Percentiles rank a stretch among this genome's conserved stretches.
phyloP scores from a whole-genome alignment of 2,329 filamentous ascomycete species.

The Aspergillus spinulosporus region DNA sequence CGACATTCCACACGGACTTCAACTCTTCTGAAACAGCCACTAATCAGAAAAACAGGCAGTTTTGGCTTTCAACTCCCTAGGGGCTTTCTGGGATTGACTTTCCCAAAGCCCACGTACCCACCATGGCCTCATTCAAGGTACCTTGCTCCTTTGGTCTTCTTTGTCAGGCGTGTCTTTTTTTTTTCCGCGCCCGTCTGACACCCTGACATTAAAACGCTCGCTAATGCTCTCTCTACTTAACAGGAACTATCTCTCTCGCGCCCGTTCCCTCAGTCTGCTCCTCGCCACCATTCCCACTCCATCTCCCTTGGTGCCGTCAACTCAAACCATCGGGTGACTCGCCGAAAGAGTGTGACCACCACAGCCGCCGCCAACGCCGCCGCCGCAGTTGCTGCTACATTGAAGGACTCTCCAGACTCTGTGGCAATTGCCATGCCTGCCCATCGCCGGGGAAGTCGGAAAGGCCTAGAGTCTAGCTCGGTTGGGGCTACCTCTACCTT shows the following conservation, averaged over 20 bases:
- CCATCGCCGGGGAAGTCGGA: conserved; percentile 55
- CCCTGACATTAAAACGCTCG: conserved; percentile 6
- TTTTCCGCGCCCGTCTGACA: conserved; percentile 8
- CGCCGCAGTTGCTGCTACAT: conserved; percentile 60
- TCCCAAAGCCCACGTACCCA: conserved; percentile 31
- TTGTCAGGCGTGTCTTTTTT: conserved; percentile 5
- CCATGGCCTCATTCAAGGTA: conserved; percentile 46
- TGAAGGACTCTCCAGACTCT: conserved; percentile 63
- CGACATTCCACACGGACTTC: conserved; percentile 4
- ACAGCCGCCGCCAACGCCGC: conserved; percentile 71
- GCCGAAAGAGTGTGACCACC: conserved; percentile 88
- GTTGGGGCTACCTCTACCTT: conserved; percentile 43
- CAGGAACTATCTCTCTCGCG: conserved; percentile 58
- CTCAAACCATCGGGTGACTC: conserved; percentile 79
- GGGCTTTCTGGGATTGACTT: conserved; percentile 31
- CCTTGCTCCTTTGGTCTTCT: conserved; percentile 12
- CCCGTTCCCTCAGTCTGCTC: conserved; percentile 67
- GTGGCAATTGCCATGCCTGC: conserved; percentile 58
- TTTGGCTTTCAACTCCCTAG: conserved; percentile 11
- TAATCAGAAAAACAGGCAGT: conserved; percentile 6
- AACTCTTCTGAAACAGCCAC: conserved; percentile 7
- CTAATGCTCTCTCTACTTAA: conserved; percentile 26
- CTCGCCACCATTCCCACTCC: conserved; percentile 78
- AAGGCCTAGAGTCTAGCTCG: conserved; percentile 66
- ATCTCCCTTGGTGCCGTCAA: conserved; percentile 75